These are phyloP conservation scores for Exophiala phaeomuriformis DNA, from an alignment of 2,329 filamentous ascomycete genomes.

Conservation along the genomic window DNA sequence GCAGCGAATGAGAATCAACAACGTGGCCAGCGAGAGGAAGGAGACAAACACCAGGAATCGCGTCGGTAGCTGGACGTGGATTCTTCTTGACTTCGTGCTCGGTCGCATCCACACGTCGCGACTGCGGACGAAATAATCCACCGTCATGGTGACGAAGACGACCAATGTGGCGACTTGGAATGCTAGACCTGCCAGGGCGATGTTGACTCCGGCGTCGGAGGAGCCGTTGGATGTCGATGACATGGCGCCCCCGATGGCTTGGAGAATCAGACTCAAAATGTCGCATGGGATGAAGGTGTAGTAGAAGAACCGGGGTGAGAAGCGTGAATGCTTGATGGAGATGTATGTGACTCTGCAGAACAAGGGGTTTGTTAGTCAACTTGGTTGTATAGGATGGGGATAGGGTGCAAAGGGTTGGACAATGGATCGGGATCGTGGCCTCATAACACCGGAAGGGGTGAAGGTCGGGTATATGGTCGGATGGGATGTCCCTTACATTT, in stretches of 20 bases:
- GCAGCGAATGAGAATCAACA: slow-evolving; percentile 58
- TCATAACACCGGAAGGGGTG: slow-evolving; percentile 25
- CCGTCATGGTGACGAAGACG: slow-evolving; percentile 30
- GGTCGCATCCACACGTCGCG: slow-evolving; percentile 5
- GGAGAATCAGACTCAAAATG: slow-evolving; percentile 37
- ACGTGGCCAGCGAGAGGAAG: slow-evolving; percentile 52
- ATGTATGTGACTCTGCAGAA: slow-evolving; percentile 33
- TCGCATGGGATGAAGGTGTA: slow-evolving; percentile 39
- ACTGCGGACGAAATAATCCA: slow-evolving; percentile 28
- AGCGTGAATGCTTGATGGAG: slow-evolving; percentile 36
- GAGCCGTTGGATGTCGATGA: slow-evolving; percentile 26
- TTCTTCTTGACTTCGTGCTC: no score
- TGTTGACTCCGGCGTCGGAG: slow-evolving; percentile 32
- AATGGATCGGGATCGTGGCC: no score
- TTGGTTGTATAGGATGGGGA: neutral
- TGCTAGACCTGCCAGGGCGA: slow-evolving; percentile 37
- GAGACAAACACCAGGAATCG: slow-evolving; percentile 49
- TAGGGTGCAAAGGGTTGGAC: no score
- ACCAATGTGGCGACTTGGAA: slow-evolving; percentile 38
- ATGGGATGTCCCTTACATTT: slow-evolving; percentile 28
- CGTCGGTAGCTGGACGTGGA: slow-evolving; percentile 26
- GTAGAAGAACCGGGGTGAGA: slow-evolving; percentile 33
- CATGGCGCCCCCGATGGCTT: slow-evolving; percentile 38
- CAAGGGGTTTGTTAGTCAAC: neutral
- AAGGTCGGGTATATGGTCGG: slow-evolving; percentile 15